Conservation (phyloP, 768 basidiomycete genomes). For the Podaxis sp. region DNA sequence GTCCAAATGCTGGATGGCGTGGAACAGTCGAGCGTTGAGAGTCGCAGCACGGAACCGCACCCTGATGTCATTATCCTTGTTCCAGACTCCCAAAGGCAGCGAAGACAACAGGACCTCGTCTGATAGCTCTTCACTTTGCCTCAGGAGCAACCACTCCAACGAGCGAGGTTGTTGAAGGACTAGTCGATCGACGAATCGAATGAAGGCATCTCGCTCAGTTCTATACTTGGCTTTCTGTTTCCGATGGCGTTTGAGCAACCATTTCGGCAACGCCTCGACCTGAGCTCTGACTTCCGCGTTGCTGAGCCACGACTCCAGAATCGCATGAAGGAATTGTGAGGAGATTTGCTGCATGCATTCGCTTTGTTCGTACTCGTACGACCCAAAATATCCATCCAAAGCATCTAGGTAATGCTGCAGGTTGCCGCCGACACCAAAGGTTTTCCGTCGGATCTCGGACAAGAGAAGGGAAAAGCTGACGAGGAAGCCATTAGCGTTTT, state of each 20-base stretch:
- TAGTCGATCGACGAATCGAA: slow-evolving; percentile 66
- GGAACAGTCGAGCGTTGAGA: slow-evolving; percentile 57
- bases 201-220: slow-evolving; percentile 63
- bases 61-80: slow-evolving; percentile 74
- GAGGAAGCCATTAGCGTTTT: slow-evolving; percentile 52
- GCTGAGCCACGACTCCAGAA: slow-evolving; percentile 57
- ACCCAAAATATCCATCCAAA: slow-evolving; percentile 49
- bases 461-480: slow-evolving; percentile 58
- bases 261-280: slow-evolving; percentile 45
- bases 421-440: slow-evolving; percentile 51
- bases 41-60: slow-evolving; percentile 78
- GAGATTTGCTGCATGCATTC: slow-evolving; percentile 52
- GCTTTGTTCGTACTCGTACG: slow-evolving; percentile 56
- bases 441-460: slow-evolving; percentile 50
- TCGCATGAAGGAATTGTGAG: slow-evolving; percentile 64
- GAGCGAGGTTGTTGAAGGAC: slow-evolving; percentile 53
- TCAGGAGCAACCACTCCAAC: slow-evolving; percentile 46
- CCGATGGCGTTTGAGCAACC: slow-evolving; percentile 48
- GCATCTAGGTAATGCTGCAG: slow-evolving; percentile 54
- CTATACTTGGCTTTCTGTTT: slow-evolving; percentile 53
- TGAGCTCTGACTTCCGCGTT: slow-evolving; percentile 3
- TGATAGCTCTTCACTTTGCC: slow-evolving; percentile 29
- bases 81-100: slow-evolving; percentile 45
- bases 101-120: slow-evolving; percentile 41
- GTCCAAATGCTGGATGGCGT: slow-evolving; percentile 39